Evolutionary conservation across 768 basidiomycete species (phyloP).

Genomic region (Tricholoma sp.): DNA sequence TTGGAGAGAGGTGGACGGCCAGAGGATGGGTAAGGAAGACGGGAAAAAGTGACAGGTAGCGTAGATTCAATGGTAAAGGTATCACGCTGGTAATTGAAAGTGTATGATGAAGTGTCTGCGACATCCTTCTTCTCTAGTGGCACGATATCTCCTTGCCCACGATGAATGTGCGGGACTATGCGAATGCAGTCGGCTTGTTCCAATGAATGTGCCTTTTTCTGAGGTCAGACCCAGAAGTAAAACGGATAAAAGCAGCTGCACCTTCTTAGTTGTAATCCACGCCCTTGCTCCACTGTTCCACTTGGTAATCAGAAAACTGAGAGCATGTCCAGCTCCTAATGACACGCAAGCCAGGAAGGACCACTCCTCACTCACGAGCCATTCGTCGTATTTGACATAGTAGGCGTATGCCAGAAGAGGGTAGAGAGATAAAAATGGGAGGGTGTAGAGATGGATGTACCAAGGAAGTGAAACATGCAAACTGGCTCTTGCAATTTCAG

Average conservation of each 20-base stretch:
- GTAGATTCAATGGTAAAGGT: constrained; percentile 72
- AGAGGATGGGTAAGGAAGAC: constrained; percentile 86
- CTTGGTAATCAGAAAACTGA: constrained; percentile 86
- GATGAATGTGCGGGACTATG: constrained; percentile 73
- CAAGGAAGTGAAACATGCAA: constrained; percentile 65
- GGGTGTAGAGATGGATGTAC: constrained; percentile 66
- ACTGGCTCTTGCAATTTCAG: constrained; percentile 64
- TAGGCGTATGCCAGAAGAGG: constrained; percentile 88
- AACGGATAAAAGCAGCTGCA: constrained; percentile 24
- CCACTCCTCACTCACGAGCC: constrained; percentile 95
- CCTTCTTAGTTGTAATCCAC: constrained; percentile 75
- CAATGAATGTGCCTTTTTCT: constrained; percentile 49
- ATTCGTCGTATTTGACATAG: constrained; percentile 84
- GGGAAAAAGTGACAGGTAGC: constrained; percentile 60
- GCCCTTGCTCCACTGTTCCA: constrained; percentile 84
- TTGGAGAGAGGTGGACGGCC: constrained; percentile 59
- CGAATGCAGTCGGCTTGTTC: constrained; percentile 77
- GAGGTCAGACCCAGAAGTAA: too few relatives aligned
- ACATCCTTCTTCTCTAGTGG: constrained; percentile 58
- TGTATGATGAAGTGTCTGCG: constrained; percentile 58
- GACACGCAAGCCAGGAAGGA: constrained; percentile 89
- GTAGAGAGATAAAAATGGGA: constrained; percentile 78
- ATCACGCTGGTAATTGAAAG: constrained; percentile 94
- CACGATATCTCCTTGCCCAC: constrained; percentile 89
- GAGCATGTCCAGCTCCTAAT: constrained; percentile 82